Conservation (phyloP, 768 basidiomycete species). For the Lyophyllum decastes region DNA sequence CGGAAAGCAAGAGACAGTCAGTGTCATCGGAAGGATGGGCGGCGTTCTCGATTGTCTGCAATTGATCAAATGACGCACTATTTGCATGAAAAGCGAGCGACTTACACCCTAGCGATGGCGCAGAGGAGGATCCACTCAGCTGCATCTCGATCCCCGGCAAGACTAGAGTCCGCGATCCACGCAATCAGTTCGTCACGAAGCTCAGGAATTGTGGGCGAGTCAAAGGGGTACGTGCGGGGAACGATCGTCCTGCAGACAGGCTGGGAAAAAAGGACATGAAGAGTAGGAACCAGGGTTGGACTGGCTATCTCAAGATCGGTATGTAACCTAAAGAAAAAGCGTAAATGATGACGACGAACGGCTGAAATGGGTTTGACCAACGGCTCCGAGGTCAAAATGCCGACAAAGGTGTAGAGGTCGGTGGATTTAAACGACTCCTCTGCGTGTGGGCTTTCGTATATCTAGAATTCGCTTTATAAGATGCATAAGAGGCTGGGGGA, state of each 20-base stretch:
- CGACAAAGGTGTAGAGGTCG: slow-evolving; percentile 69
- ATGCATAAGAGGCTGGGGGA: neutral
- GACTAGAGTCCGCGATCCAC: slow-evolving; percentile 73
- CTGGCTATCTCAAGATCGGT: slow-evolving; percentile 39
- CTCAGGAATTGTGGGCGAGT: slow-evolving; percentile 15
- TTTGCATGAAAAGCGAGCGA: slow-evolving; percentile 10
- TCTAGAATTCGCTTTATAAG: slow-evolving; percentile 33
- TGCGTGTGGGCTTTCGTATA: slow-evolving; percentile 52
- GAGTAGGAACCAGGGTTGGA: slow-evolving; percentile 51
- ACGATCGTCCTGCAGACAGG: slow-evolving; percentile 41
- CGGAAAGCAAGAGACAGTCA: slow-evolving; percentile 68
- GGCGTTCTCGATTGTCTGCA: slow-evolving; percentile 67
- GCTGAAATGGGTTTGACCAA: slow-evolving; percentile 33
- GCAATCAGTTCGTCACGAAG: slow-evolving; percentile 57
- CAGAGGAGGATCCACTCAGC: slow-evolving; percentile 78
- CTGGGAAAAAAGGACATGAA: slow-evolving; percentile 65
- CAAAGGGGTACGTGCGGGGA: slow-evolving; percentile 37
- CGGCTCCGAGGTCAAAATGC: slow-evolving; percentile 70
- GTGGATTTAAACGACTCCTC: slow-evolving; percentile 56
- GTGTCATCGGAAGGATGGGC: slow-evolving; percentile 64
- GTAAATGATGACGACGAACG: slow-evolving; percentile 6
- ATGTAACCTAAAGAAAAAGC: slow-evolving; percentile 32
- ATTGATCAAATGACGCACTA: neutral
- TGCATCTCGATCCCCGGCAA: slow-evolving; percentile 67
- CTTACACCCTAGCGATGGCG: slow-evolving; percentile 65